phyloP scores from a whole-genome alignment of 2,329 filamentous ascomycete genomes.

The Immersiporthe knoxdaviesiana region DNA sequence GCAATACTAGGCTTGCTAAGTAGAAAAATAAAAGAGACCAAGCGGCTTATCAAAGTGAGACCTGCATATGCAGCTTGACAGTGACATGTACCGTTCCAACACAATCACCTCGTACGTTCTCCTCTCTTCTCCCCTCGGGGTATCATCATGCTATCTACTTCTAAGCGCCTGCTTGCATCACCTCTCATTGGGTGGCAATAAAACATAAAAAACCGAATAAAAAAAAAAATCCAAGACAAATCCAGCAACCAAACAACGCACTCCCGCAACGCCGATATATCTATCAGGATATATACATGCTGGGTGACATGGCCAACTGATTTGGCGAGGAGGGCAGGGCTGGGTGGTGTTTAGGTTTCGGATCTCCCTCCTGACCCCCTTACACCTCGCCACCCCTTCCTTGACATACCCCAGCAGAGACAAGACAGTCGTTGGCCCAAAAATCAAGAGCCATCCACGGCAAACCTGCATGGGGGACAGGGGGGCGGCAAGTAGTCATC shows the following conservation, averaged over 20 bases:
- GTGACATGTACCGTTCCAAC: background rate
- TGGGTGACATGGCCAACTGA: background rate
- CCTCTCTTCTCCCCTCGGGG: constrained; percentile 16
- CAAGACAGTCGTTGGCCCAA: background rate
- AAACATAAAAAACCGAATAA: background rate
- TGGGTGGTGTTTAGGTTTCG: too few species aligned
- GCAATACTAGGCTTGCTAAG: too few species aligned
- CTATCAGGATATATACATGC: background rate
- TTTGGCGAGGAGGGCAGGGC: too few species aligned
- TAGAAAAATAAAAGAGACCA: background rate
- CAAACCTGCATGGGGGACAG: background rate
- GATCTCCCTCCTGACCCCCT: background rate
- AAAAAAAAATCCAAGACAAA: too few species aligned
- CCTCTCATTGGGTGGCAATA: background rate
- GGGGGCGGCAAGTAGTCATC: background rate
- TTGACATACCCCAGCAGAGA: background rate
- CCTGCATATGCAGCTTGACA: constrained; percentile 1
- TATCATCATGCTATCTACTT: constrained; percentile 26
- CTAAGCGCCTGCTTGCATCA: constrained; percentile 8
- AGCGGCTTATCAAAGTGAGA: background rate
- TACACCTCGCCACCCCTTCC: background rate
- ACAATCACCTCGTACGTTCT: constrained; percentile 6
- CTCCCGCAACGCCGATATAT: background rate
- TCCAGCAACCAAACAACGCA: background rate
- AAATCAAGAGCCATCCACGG: background rate